A percentile compares a stretch with the other conserved stretches of the same genome.
These are phyloP conservation scores for Gonapodya prolifera DNA, from an alignment of 192 early-diverging fungal genomes.

Conservation along the genomic window DNA sequence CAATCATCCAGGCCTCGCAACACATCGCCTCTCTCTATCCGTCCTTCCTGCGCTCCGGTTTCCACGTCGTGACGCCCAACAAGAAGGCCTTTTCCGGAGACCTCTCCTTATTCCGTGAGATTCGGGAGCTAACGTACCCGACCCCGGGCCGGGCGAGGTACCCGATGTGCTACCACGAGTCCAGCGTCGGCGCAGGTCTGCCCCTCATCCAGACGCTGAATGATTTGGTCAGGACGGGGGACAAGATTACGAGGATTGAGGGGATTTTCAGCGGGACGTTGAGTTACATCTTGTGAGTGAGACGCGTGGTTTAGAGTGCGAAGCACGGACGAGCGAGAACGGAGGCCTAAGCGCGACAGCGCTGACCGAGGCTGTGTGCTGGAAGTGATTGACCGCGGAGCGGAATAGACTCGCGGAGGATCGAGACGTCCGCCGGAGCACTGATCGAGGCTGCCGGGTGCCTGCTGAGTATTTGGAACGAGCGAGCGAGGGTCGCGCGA, in stretches of 20 bases:
- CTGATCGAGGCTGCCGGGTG: no score
- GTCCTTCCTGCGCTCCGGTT: conserved; percentile 58
- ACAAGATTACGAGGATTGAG: conserved; percentile 84
- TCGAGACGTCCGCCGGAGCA: no score
- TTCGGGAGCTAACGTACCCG: conserved; percentile 30
- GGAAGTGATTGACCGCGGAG: no score
- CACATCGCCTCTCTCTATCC: conserved; percentile 68
- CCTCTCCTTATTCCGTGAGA: conserved; percentile 56
- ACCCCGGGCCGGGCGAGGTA: conserved; percentile 11
- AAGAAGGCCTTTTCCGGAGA: conserved; percentile 89
- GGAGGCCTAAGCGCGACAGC: no score
- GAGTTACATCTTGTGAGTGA: conserved; percentile 97
- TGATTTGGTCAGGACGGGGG: conserved; percentile 83
- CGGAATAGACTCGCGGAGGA: no score
- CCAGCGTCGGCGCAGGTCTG: conserved; percentile 93
- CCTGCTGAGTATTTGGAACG: no score
- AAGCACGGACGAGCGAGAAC: no score
- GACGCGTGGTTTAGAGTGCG: no score
- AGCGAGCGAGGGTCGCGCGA: no score
- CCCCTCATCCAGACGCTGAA: conserved; percentile 84
- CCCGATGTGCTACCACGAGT: conserved; percentile 75
- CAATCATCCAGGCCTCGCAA: conserved; percentile 3
- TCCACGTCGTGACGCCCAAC: conserved; percentile 93
- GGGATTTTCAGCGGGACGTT: conserved; percentile 97
- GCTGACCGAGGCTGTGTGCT: no score